These are phyloP conservation scores for Priceomyces melissophilus DNA, from an alignment of 805 yeast species.

Conservation along the genomic window DNA sequence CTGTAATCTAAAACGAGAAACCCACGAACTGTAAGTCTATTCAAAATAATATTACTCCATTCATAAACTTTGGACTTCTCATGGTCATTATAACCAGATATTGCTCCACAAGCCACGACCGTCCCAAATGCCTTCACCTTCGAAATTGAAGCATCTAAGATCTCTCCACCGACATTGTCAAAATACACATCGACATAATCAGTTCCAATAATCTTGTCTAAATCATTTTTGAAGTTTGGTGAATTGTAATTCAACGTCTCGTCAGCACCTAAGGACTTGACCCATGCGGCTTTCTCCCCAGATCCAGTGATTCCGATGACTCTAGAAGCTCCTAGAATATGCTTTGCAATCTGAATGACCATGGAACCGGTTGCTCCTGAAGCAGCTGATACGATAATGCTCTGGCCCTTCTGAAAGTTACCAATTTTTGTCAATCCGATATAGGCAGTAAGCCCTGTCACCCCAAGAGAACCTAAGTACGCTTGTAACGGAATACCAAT, in stretches of 20 bases:
- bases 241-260: slow-evolving; percentile 47
- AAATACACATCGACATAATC: slow-evolving; percentile 51
- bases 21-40: slow-evolving; percentile 52
- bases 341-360: slow-evolving; percentile 55
- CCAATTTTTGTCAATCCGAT: slow-evolving; percentile 51
- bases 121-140: slow-evolving; percentile 39
- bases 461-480: slow-evolving; percentile 50
- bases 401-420: slow-evolving; percentile 42
- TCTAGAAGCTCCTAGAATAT: slow-evolving; percentile 48
- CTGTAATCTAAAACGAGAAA: slow-evolving; percentile 41
- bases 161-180: slow-evolving; percentile 65
- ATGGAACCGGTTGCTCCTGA: slow-evolving; percentile 72
- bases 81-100: slow-evolving; percentile 52
- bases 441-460: slow-evolving; percentile 62
- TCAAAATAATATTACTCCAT: slow-evolving; percentile 44
- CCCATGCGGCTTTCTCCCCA: slow-evolving; percentile 49
- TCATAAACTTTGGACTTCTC: slow-evolving; percentile 32
- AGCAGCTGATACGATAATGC: slow-evolving; percentile 59
- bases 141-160: slow-evolving; percentile 43
- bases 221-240: slow-evolving; percentile 20
- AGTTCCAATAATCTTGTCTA: slow-evolving; percentile 35
- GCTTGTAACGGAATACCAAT: slow-evolving; percentile 35
- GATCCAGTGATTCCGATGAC: slow-evolving; percentile 66
- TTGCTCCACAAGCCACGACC: slow-evolving; percentile 62
- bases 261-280: slow-evolving; percentile 54